phyloP scores from a whole-genome alignment of 305 asterid species.

The Fraxinus angustifolia region DNA sequence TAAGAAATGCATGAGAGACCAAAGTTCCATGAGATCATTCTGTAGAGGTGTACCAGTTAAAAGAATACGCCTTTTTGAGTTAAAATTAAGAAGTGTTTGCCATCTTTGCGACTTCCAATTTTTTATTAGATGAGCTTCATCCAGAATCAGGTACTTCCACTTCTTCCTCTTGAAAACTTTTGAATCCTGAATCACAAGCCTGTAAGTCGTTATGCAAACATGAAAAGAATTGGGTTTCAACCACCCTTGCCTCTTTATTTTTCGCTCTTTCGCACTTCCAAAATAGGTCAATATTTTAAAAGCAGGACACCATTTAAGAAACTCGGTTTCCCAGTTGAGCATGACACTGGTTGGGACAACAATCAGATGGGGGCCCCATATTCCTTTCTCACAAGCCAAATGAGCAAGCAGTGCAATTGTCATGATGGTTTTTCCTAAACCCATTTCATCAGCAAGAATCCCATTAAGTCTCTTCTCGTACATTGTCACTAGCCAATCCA shows the following conservation, averaged over 20 bases:
- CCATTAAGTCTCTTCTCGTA: conserved; percentile 98
- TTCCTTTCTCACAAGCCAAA: conserved; percentile 91
- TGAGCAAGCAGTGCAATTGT: conserved; percentile 98
- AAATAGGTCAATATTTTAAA: conserved; percentile 97
- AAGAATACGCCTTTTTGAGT: conserved; percentile 96
- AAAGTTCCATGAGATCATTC: conserved; percentile 98
- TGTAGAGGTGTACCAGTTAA: conserved; percentile 97
- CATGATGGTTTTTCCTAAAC: conserved; percentile 99
- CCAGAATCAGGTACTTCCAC: conserved; percentile 97
- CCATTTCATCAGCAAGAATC: conserved; percentile 99
- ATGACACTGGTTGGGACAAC: conserved; percentile 99
- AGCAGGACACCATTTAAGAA: conserved; percentile 99
- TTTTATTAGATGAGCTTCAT: conserved; percentile 96
- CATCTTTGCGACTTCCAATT: conserved; percentile 99
- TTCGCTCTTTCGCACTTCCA: conserved; percentile 99
- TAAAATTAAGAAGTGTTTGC: conserved; percentile 97
- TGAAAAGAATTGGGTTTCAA: conserved; percentile 92
- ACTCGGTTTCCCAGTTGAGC: conserved; percentile 99
- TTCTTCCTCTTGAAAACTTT: conserved; percentile 97
- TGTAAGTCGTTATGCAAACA: conserved; percentile 93
- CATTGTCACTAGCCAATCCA: conserved; percentile 99
- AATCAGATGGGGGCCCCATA: conserved; percentile 99
- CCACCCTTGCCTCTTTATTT: conserved; percentile 96
- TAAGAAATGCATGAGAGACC: conserved; percentile 99
- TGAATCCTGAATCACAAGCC: conserved; percentile 96